Percentiles rank a stretch among this genome's conserved stretches.
Conservation (phyloP, 495 filamentous ascomycete genomes). For the Hypomontagnella monticulosa region DNA sequence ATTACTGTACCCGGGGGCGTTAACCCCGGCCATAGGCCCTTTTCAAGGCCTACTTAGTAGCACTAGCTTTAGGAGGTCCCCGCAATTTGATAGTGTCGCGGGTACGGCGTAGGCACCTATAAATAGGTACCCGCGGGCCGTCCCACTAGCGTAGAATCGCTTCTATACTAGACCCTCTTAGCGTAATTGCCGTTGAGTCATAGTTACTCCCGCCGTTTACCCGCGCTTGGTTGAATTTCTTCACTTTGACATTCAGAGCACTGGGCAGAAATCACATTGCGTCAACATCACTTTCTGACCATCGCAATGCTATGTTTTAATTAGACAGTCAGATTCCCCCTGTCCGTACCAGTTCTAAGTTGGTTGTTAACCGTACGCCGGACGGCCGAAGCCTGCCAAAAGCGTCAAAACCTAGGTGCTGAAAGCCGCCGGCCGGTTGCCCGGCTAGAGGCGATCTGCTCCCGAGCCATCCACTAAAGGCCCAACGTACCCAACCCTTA, state of each 20-base stretch:
- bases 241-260: constrained; percentile 15
- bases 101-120: no score
- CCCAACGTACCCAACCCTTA: constrained; percentile 11
- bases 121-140: no score
- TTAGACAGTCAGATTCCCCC: constrained; percentile 13
- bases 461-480: constrained; percentile 6
- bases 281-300: constrained; percentile 14
- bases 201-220: constrained; percentile 14
- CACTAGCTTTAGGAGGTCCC: no score
- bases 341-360: constrained; percentile 14
- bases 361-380: constrained; percentile 13
- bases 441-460: constrained; percentile 12
- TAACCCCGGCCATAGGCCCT: no score
- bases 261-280: constrained; percentile 14
- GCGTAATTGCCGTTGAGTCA: no score
- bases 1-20: no score
- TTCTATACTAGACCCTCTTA: no score
- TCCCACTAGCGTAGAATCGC: no score
- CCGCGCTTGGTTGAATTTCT: constrained; percentile 13
- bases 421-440: constrained; percentile 12
- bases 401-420: constrained; percentile 4
- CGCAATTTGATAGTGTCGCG: no score
- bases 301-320: constrained; percentile 15
- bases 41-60: no score
- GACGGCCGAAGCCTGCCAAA: constrained; percentile 11